Base-by-base conservation (phyloP, 441 rosid species). In the Populus hybrid region DNA sequence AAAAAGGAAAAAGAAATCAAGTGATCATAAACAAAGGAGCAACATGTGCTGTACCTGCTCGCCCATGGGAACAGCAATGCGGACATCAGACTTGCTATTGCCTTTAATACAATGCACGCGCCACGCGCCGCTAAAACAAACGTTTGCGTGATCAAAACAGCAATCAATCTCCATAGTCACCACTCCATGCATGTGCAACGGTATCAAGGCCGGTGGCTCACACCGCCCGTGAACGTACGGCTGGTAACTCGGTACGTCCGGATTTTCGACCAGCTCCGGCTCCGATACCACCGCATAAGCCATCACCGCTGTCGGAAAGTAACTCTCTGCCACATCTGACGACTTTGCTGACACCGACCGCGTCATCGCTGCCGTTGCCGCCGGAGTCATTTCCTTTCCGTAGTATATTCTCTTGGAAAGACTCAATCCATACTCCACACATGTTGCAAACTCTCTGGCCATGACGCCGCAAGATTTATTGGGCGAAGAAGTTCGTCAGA, bases 161-260 rank as follows among this genome's bases (percentile, higher is more conserved):
- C 94, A 91, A 7, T 94, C 93, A 2, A 86, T 87, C 74, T 86
- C 93, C 93, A 90, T 79, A 70, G 78, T 82, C 1, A 87, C 84
- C 1, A 87, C 84, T 9, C 84, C 92, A 45, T 82, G 80, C 98
- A 95, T 94, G 28, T 92, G 93, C 78, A 95, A 84, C 77, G 99
- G 99, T 65, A 95, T 88, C 77, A 95, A 83, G 83, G 97, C 99
- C 77, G 97, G 91, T 14, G 99, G 97, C 6, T 89, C 90, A 74
- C 99, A 93, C 75, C 91, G 84, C 11, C 98, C 99, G 86, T 92
- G 92, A 33, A 95, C 98, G 78, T 95, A 91, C 24, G 99, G 99
- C 90, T 95, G 99, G 75, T 95, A 95, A 74, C 97, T 95, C n/a
- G 98, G 96, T 0, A 95, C 94, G 78, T 95, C 97, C 7, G 99